Evolutionary conservation across 202 grass and related monocot species (phyloP).

Genomic region (Saccharum hybrid): DNA sequence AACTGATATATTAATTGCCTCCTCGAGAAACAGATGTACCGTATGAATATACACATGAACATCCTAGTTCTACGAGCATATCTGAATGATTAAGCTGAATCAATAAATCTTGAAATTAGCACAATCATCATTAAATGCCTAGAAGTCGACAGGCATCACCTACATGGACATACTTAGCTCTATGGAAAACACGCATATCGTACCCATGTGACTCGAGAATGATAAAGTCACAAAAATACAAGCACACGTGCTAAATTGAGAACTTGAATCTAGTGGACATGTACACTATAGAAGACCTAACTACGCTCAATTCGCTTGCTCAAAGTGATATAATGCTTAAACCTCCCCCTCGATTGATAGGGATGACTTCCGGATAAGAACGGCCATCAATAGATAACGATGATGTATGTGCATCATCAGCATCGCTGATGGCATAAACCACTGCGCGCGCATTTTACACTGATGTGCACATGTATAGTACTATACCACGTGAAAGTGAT

Average conservation of each 20-base stretch:
- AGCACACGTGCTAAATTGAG: neutral
- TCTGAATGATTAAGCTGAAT: no score
- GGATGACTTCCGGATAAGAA: slow-evolving; percentile 38
- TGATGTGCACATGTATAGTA: neutral
- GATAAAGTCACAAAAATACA: neutral
- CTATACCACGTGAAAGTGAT: neutral
- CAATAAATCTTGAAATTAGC: no score
- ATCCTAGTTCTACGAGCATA: no score
- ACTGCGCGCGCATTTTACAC: neutral
- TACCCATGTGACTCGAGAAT: neutral
- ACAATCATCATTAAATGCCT: no score
- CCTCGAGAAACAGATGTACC: no score
- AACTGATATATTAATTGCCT: no score
- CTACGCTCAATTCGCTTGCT: neutral
- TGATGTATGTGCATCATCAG: neutral
- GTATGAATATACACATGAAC: no score
- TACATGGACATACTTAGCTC: no score
- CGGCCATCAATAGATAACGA: neutral
- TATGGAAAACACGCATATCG: no score
- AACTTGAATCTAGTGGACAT: no score
- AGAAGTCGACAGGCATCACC: no score
- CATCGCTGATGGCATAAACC: slow-evolving; percentile 20
- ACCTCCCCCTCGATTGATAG: neutral
- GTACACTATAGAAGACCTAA: no score
- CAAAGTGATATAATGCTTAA: neutral